These are phyloP conservation scores for Oryza australiensis DNA, from an alignment of 176 grass and related monocot genomes.

Conservation along the genomic window DNA sequence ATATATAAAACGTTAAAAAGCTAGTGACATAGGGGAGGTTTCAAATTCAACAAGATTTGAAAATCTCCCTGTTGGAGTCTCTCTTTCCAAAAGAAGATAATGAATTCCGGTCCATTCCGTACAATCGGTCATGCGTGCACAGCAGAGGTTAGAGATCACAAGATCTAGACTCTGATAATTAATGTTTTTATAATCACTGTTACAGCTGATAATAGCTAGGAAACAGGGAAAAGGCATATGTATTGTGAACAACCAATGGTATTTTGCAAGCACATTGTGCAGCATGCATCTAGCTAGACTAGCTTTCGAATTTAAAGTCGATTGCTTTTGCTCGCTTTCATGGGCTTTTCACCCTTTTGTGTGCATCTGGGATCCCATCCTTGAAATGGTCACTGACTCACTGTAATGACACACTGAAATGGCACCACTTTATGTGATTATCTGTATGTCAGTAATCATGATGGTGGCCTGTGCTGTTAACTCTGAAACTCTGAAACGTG, in stretches of 20 bases:
- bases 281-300: not conserved
- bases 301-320: not conserved
- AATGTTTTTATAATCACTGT: not conserved
- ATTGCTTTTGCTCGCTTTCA: constrained; percentile 11
- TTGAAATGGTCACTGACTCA: not conserved
- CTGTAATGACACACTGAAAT: not conserved
- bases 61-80: not conserved
- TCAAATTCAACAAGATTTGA: not conserved
- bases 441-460: not conserved
- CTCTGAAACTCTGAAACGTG: not conserved
- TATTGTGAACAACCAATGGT: not conserved
- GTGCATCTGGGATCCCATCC: constrained; percentile 12
- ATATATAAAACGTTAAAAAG: not conserved
- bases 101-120: not conserved
- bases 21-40: not conserved
- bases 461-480: not conserved
- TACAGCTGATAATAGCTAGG: not conserved
- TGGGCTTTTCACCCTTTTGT: not conserved
- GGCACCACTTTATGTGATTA: not conserved
- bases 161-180: not conserved
- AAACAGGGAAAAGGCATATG: not conserved
- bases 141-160: not conserved
- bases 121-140: too few relatives aligned
- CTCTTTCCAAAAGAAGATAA: not conserved
- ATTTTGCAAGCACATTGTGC: not conserved